Evolutionary conservation across 2,329 filamentous ascomycete species (phyloP), one percentile per base, ranked within the genome.

Genomic region (Pseudophaeomoniella oleicola): DNA sequence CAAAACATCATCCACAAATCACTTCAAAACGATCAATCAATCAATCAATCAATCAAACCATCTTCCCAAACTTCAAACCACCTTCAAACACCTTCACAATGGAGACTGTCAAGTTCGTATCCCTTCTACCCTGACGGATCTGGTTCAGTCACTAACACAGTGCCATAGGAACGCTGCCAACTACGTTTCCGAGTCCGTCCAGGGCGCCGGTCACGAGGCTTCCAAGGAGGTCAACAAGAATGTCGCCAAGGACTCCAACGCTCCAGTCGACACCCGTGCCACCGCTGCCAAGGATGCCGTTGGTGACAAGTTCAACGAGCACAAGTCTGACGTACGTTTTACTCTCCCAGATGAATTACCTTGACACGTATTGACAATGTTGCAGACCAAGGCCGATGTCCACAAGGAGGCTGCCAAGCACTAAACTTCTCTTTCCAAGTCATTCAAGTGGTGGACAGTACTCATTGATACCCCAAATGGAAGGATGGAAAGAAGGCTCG

Each of bases 181-280:
- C 70, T 79, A 79, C 71, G 73, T 79, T 61, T 60, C 71, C 47
- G 77, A 79, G 67, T 62, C 64, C 50, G 58, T 75, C 54, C 67
- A 78, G 64, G 62, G 75, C 55, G 63, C 63, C 42, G 53, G 64
- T 44, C 62, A 63, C 42, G 65, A 68, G 46, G 62, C 69, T 42
- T 72, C 66, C 62, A 80, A 81, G 72, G 74, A 79, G 63, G 63
- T 64, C 63, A 80, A 81, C 71, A 79, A 81, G 71, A 54, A 68
- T 46, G 67, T 74, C 46, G 76, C 75, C 57, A 79, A 80, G 69
- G 72, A 74, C 54, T 37, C 30, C 37, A 60, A 75, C 52, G 65
- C 64, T 42, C 45, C 47, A 46, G 4, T 75, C 39, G 53, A 59
- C 52, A 74, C 69, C 53, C 74, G 75, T 44, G 61, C 60, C 50